Percentiles rank a stretch among this genome's conserved stretches.
Evolutionary conservation across 2,329 filamentous ascomycete genomes (phyloP).

Genomic region (Apiospora koreana): DNA sequence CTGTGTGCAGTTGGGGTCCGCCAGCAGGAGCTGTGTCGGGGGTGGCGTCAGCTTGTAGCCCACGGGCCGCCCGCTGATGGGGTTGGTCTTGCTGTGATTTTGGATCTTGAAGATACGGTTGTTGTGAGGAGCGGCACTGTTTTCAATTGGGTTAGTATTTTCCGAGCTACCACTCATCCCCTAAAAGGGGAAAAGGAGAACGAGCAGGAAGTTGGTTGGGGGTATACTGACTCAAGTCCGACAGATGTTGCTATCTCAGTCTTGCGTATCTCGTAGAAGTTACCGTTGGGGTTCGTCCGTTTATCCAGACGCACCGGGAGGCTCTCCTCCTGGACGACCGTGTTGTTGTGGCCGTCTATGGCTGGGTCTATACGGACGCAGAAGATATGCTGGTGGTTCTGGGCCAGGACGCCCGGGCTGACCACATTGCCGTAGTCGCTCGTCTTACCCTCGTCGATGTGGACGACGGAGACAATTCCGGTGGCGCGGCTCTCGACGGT

Average conservation of each 20-base stretch:
- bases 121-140: constrained; percentile 54
- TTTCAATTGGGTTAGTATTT: constrained; percentile 26
- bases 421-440: constrained; percentile 66
- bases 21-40: constrained; percentile 48
- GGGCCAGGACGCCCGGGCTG: constrained; percentile 60
- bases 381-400: constrained; percentile 71
- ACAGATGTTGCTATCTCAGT: constrained; percentile 45
- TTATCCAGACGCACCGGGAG: constrained; percentile 40
- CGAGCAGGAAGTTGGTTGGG: not conserved
- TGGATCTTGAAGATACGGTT: constrained; percentile 54
- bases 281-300: constrained; percentile 61
- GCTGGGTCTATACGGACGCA: constrained; percentile 63
- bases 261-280: constrained; percentile 59
- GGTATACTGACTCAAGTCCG: not conserved
- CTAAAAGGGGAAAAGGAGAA: not conserved
- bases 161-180: too few relatives aligned
- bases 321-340: constrained; percentile 32
- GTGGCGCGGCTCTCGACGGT: constrained; percentile 64
- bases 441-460: constrained; percentile 53
- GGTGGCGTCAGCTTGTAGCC: constrained; percentile 51
- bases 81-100: constrained; percentile 46
- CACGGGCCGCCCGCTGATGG: constrained; percentile 47
- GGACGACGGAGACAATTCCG: constrained; percentile 68
- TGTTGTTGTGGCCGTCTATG: constrained; percentile 44
- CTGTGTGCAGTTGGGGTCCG: constrained; percentile 43